These are phyloP conservation scores for Geum urbanum DNA, from an alignment of 306 rosid species.

Conservation along the genomic window DNA sequence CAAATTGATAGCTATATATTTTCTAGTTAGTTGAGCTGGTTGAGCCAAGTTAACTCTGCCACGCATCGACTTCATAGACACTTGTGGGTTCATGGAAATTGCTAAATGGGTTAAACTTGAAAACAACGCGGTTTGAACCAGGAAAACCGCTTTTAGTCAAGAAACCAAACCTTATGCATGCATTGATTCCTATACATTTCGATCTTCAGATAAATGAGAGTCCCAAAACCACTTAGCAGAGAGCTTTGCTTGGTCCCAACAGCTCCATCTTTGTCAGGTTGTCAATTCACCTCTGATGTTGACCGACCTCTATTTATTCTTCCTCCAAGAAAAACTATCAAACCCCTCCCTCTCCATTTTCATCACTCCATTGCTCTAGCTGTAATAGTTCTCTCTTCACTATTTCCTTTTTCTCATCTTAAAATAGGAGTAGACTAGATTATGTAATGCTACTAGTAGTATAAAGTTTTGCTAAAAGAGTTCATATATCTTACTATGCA, in stretches of 20 bases:
- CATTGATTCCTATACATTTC: neutral
- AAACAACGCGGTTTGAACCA: constrained; percentile 30
- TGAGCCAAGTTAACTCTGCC: constrained; percentile 5
- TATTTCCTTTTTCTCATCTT: neutral
- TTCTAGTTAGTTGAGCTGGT: constrained; percentile 2
- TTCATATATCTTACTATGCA: constrained; percentile 26
- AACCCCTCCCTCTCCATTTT: constrained; percentile 35
- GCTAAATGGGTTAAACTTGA: constrained; percentile 3
- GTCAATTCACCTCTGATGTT: constrained; percentile 40
- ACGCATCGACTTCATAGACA: neutral
- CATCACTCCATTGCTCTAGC: constrained; percentile 29
- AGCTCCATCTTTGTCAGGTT: constrained; percentile 32
- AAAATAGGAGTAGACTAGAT: neutral
- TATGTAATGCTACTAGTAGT: neutral
- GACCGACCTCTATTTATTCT: constrained; percentile 69
- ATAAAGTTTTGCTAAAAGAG: constrained; percentile 7
- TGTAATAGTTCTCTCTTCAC: constrained; percentile 23
- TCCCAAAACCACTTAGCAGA: constrained; percentile 22
- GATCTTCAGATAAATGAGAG: constrained; percentile 21
- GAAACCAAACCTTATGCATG: neutral
- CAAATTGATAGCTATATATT: neutral
- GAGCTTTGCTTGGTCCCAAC: constrained; percentile 50
- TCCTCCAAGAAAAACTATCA: constrained; percentile 20
- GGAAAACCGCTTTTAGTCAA: constrained; percentile 6
- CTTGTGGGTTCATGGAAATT: neutral